These are phyloP conservation scores for Neofusicoccum sp. DNA, from an alignment of 2,329 filamentous ascomycete genomes.

Conservation along the genomic window DNA sequence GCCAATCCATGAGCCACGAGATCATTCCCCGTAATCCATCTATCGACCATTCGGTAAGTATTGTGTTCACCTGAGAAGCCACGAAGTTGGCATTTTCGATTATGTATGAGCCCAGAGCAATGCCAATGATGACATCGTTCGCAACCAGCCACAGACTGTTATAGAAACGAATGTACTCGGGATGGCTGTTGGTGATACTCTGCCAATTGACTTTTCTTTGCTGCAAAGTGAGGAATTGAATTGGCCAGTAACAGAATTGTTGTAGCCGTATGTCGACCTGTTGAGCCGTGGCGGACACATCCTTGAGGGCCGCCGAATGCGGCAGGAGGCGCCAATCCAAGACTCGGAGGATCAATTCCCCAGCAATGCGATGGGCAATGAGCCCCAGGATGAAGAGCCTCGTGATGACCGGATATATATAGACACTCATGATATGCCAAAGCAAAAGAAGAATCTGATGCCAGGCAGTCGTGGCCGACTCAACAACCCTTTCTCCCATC, in stretches of 20 bases:
- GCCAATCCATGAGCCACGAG: conserved; percentile 93
- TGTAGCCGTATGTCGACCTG: conserved; percentile 96
- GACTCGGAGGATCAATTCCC: conserved; percentile 75
- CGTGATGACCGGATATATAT: conserved; percentile 76
- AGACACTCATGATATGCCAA: conserved; percentile 71
- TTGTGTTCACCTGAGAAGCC: conserved; percentile 73
- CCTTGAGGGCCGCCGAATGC: conserved; percentile 83
- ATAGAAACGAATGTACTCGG: conserved; percentile 98
- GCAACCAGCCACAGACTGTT: conserved; percentile 98
- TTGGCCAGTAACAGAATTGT: conserved; percentile 98
- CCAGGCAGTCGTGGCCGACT: conserved; percentile 85
- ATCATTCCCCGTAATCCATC: conserved; percentile 87
- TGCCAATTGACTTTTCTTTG: conserved; percentile 90
- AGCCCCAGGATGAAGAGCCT: conserved; percentile 73
- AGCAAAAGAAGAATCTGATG: conserved; percentile 70
- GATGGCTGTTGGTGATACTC: conserved; percentile 91
- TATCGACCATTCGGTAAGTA: conserved; percentile 82
- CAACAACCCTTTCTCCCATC: conserved; percentile 90
- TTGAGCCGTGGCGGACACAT: conserved; percentile 94
- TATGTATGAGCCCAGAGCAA: conserved; percentile 93
- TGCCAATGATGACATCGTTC: conserved; percentile 98
- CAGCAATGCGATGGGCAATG: conserved; percentile 76
- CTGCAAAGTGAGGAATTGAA: conserved; percentile 91
- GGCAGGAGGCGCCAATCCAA: conserved; percentile 84
- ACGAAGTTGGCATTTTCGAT: conserved; percentile 91